Base-by-base conservation (phyloP, 768 basidiomycete genomes). In the Amanita pallidorosea region DNA sequence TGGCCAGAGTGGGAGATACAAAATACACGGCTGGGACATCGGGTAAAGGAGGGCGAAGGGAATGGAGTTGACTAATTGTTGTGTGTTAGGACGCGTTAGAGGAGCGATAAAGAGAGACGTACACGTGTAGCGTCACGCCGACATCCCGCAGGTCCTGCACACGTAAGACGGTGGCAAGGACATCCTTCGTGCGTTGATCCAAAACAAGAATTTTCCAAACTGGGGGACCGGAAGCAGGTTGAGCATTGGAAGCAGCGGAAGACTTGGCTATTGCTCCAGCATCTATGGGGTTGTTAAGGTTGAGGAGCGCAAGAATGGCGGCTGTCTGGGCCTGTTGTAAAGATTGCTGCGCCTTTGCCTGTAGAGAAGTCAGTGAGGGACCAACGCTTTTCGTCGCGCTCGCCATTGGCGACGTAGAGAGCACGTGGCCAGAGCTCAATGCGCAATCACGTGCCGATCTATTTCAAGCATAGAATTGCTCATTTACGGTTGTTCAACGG, bases 21-120 rank as follows among this genome's bases (percentile, higher is more conserved):
- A 99, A 96, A 71, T 99, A 99, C 27, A 98, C 78, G 1, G 96
- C 93, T 15, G 96, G 96, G 1, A 99, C 96, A 63, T 99, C 96
- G 9, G 89, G 79, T 36, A 99, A 70, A 4, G 92, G 78, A 23
- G 96, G 96, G 52, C 96, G 79, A 33, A 80, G 69, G 0, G 92
- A 83, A 63, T 97, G 93, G 5, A 98, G 69, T 72, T 98, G 96
- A 55, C 94, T 97, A 55, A 43, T 47, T 45, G 40, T 9, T 7
- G 25, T 29, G 9, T 50, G 20, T 53, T 9, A 11, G 17, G 58
- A 48, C 40, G 47, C 15, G 11, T 23, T 27, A 42, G 49, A 50
- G 27, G 11, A 31, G 31, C 9, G 11, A 31, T 31, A 12, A 31
- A 12, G 50, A 42, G 44, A 55, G 49, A 70, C 90, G 59, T 72